Evolutionary conservation across 345 rosid species (phyloP).

Genomic region (Dipteronia dyeriana): DNA sequence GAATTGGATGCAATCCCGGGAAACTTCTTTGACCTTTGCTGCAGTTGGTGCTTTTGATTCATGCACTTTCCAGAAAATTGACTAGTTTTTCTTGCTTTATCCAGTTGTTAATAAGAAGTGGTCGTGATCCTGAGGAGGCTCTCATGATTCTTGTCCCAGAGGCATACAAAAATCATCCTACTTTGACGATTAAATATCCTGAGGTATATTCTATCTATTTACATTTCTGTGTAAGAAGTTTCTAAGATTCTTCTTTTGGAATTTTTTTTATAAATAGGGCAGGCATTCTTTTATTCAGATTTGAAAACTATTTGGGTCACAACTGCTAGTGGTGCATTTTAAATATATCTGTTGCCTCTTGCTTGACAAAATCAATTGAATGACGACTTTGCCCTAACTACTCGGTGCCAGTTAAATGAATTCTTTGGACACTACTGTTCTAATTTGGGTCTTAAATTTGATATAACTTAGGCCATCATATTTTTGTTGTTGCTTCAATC

Average conservation of each 20-base stretch:
- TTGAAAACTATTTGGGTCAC: background rate
- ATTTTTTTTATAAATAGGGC: background rate
- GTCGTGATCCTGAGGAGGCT: constrained; percentile 87
- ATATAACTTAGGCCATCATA: background rate
- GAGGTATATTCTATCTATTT: constrained; percentile 55
- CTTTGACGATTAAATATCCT: constrained; percentile 78
- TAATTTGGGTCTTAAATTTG: background rate
- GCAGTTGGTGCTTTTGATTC: background rate
- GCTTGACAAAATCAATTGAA: constrained; percentile 6
- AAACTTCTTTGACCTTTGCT: background rate
- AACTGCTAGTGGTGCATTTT: background rate
- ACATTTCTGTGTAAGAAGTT: background rate
- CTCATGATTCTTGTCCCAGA: constrained; percentile 99
- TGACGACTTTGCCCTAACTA: background rate
- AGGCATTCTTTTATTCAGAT: background rate
- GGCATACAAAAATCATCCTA: constrained; percentile 97
- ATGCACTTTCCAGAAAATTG: constrained; percentile 3
- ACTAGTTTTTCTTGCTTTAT: constrained; percentile 21
- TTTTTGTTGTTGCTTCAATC: constrained; percentile 5
- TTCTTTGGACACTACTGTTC: constrained; percentile 5
- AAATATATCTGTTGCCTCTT: background rate
- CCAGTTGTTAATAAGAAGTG: constrained; percentile 91
- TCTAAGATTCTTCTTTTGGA: background rate
- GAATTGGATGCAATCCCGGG: background rate
- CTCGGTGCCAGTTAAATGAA: background rate